Percentiles rank a stretch among this genome's conserved stretches.
Conservation (phyloP, 768 basidiomycete genomes). For the Pleurotus platypus region DNA sequence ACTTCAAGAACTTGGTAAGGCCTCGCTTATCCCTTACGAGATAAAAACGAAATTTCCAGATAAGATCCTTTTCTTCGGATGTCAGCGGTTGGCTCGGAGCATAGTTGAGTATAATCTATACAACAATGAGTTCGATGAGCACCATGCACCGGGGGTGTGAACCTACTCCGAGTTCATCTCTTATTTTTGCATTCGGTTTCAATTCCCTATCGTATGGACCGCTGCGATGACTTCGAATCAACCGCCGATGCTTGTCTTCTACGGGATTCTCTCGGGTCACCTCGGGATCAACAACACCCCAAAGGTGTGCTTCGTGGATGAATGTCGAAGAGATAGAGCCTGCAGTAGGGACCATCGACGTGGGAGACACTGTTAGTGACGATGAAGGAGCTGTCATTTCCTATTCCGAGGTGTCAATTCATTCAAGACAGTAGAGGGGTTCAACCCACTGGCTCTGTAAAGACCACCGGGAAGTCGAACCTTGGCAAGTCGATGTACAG, state of each 20-base stretch:
- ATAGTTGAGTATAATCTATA: constrained; percentile 84
- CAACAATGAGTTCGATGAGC: too few relatives aligned
- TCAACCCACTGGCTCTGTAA: constrained; percentile 75
- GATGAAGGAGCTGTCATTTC: constrained; percentile 28
- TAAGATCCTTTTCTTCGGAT: constrained; percentile 90
- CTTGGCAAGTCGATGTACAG: constrained; percentile 94
- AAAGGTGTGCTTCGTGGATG: constrained; percentile 66
- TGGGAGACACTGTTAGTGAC: constrained; percentile 24
- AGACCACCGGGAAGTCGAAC: constrained; percentile 97
- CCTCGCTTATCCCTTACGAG: constrained; percentile 89
- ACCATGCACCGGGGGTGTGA: background rate
- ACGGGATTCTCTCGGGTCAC: constrained; percentile 91
- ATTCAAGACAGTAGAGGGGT: background rate
- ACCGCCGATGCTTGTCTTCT: constrained; percentile 92
- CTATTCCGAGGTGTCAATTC: constrained; percentile 20
- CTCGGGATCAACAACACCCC: constrained; percentile 91
- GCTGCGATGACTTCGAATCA: constrained; percentile 92
- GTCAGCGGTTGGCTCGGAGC: constrained; percentile 85
- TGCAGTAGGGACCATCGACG: constrained; percentile 37
- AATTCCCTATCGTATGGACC: constrained; percentile 94
- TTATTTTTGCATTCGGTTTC: constrained; percentile 93
- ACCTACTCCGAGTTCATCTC: constrained; percentile 87
- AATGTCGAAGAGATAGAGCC: constrained; percentile 45
- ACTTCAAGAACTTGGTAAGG: constrained; percentile 95
- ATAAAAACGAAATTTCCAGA: constrained; percentile 99